Base-by-base conservation (phyloP, 2,329 filamentous ascomycete species). In the Ophiosphaerella korrae region DNA sequence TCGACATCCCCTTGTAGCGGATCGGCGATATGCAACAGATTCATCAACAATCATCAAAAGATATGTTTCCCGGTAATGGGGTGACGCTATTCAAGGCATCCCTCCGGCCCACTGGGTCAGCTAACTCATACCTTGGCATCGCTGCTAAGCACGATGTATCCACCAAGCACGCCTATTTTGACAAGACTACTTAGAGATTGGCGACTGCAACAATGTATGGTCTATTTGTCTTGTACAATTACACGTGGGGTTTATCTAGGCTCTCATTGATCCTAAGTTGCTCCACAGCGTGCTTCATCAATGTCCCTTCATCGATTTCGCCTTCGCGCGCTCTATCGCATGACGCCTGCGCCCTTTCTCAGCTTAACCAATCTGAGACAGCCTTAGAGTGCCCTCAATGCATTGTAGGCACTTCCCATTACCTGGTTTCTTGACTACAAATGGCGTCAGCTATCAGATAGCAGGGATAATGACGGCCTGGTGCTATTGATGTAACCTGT, bases 141-240 rank as follows among this genome's bases (percentile, higher is more conserved):
- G 11, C 43, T 39, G 35, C 35, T 18, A 39, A 39, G 24, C 35
- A 39, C 18, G 18, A 34, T 24, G 32, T 32, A 14, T 32, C 26
- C 44, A 54, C 52, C 53, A 57, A 48, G 48, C 41, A 24, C 37
- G 45, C 47, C 49, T 53, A 46, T 48, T 34, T 12, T 34, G 42
- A 57, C 51, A 53, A 55, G 55, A 50, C 37, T 41, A 42, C 55
- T 57, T 60, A 44, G 49, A 44, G n/a, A 57, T 60, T 57, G 49
- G 57, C 49, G 48, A 33, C 26, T 24, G 13, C 31, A 24, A 36
- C 7, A 16, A 29, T 9, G 33, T 31, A 43, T 26, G 40, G 7
- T 36, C 21, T 26, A 8, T 47, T 31, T 34, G 29, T 31, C 49
- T 35, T 16, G 8, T 3, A 18, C 5, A 35, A 11, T 24, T 45